Evolutionary conservation across 257 asterid genomes (phyloP).

Genomic region (Fraxinus americana): DNA sequence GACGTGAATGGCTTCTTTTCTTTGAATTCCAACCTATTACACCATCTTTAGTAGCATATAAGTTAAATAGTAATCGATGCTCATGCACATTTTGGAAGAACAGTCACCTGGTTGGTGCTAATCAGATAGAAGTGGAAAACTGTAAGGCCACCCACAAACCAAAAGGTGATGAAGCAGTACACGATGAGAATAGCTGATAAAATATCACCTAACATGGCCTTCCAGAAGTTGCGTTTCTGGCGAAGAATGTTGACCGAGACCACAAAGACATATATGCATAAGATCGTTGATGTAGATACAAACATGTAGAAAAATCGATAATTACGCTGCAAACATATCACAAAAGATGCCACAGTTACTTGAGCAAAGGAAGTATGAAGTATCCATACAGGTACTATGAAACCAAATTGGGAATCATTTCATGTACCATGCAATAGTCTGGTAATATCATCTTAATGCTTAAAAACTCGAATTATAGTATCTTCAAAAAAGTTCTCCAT

Average conservation of each 20-base stretch:
- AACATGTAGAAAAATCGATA: constrained; percentile 87
- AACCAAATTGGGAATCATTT: background rate
- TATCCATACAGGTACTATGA: background rate
- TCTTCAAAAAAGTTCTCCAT: background rate
- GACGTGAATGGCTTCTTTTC: background rate
- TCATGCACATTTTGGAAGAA: constrained; percentile 16
- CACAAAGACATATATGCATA: constrained; percentile 65
- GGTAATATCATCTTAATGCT: background rate
- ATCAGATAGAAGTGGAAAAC: constrained; percentile 85
- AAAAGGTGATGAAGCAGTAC: constrained; percentile 80
- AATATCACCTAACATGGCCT: constrained; percentile 57
- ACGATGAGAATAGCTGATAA: constrained; percentile 68
- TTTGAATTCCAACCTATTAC: background rate
- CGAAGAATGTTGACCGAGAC: constrained; percentile 59
- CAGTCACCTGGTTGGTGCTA: constrained; percentile 67
- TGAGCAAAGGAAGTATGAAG: background rate
- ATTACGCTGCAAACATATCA: constrained; percentile 66
- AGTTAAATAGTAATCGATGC: no score
- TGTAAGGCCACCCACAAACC: constrained; percentile 96
- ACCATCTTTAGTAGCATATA: background rate
- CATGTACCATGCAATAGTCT: background rate
- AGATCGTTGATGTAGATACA: constrained; percentile 72
- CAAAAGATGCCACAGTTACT: constrained; percentile 22
- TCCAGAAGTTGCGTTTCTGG: constrained; percentile 45
- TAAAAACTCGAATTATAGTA: background rate